Conservation (phyloP, 140 eudicot genomes). For the Oenanthe javanica region DNA sequence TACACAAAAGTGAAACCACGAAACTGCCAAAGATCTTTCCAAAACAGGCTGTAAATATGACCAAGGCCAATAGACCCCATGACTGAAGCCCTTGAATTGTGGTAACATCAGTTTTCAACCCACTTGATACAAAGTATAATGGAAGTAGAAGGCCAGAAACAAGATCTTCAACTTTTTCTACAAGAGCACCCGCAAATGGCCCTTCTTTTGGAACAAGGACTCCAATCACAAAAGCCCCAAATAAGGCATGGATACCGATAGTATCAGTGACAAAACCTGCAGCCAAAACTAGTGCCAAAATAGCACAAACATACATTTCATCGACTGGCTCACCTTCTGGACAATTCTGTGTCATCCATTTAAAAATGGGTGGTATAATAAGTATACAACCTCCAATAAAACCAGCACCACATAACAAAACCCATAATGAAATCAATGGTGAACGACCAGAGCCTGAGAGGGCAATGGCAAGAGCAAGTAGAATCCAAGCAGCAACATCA, state of each 20-base stretch:
- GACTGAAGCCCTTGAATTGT: constrained; percentile 61
- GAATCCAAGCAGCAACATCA: constrained; percentile 83
- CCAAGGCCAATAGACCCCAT: constrained; percentile 64
- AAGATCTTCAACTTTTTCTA: constrained; percentile 81
- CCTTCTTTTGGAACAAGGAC: constrained; percentile 80
- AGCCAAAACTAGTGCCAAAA: constrained; percentile 55
- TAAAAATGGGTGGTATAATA: constrained; percentile 40
- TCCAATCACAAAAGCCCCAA: constrained; percentile 83
- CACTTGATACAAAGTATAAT: constrained; percentile 68
- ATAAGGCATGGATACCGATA: constrained; percentile 75
- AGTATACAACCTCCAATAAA: constrained; percentile 37
- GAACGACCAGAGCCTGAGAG: constrained; percentile 48
- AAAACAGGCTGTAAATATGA: constrained; percentile 58
- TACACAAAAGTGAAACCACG: constrained; percentile 40
- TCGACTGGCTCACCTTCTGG: constrained; percentile 69
- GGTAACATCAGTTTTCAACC: constrained; percentile 67
- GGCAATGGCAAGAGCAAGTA: constrained; percentile 73
- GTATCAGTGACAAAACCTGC: constrained; percentile 67
- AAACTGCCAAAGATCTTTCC: constrained; percentile 77
- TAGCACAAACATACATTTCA: constrained; percentile 62
- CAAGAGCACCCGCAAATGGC: constrained; percentile 59
- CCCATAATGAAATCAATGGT: constrained; percentile 67
- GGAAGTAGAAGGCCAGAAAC: constrained; percentile 75
- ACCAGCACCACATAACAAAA: constrained; percentile 49
- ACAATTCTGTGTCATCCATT: constrained; percentile 55